Base-by-base conservation (phyloP, 106 monocot species). In the Apostasia ramifera region DNA sequence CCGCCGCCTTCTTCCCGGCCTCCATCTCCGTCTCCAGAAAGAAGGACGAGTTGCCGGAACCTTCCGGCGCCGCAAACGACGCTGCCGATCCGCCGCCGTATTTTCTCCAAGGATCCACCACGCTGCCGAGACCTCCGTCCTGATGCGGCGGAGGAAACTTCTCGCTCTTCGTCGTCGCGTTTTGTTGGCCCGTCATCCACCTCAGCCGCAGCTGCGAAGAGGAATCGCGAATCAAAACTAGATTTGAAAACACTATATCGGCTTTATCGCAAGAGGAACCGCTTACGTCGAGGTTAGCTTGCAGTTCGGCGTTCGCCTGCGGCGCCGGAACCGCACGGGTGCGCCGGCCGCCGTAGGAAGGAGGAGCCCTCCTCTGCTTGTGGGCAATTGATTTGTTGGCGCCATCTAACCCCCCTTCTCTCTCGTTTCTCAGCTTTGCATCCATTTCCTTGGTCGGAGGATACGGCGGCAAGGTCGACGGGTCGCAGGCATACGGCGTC, bases 131-230 rank as follows among this genome's bases (percentile, higher is more conserved):
- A 0, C 82, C 81, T 40, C 86, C 94, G 56, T 94, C 94, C 14
- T 82, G 84, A 53, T 94, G 94, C 2, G 94, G 94, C 51, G 94
- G 94, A 3, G 94, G 94, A 70, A 94, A 94, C 67, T 87, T 94
- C 66, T 94, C 90, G 40, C 87, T 94, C 50, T 85, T 87, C 78
- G 85, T 94, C 4, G 55, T 63, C 13, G 41, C 74, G 44, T 79
- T 81, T 3, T 57, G 10, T n/a, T 51, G 72, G 8, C 78, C 76
- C 69, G 79, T 61, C 68, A 57, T 40, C 71, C 76, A 79, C 54
- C 73, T 56, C 4, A 56, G 46, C 55, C 85, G 76, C 93, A 86
- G 89, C 1, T 74, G 61, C 48, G 66, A 41, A 14, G 44, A 61
- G 57, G 0, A 9, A 40, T 12, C 43, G 38, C 37, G 11, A 59